Evolutionary conservation across 1,284 basidiomycete genomes (phyloP), one percentile per base, ranked within the genome.

Genomic region (Trametes polyzona): DNA sequence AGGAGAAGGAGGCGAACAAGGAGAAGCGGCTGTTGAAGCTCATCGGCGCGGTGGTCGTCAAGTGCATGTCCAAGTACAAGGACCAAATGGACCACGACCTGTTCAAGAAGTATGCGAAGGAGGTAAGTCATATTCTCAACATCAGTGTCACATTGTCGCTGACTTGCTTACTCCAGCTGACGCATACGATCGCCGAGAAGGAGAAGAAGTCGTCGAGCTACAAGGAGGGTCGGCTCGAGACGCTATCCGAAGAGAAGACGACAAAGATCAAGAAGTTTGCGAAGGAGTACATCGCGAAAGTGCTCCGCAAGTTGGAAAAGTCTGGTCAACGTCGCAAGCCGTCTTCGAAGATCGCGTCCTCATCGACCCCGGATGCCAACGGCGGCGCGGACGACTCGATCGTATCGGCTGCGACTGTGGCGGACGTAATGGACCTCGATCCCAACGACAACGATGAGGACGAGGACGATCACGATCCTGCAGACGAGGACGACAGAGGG

Each of bases 91-190:
- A 93, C 54, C 83, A 86, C 54, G 95, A 97, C 4, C 75, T 82
- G 50, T 98, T 99, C 81, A 99, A 99, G 81, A 90, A 89, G 69
- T 88, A 97, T 69, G 96, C 97, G 6, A 95, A 95, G 70, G 94
- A 98, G 83, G 95, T 95, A 63, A 39, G 59, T 63, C 5, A 32
- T 19, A 1, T 21, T 8, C 35, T 14, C 27, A 26, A 50, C 4
- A 60, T 32, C 17, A 26, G 24, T 43, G 21, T 37, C 36, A 32
- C 23, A 19, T 37, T n/a, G 10, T 37, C 19, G 9, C 30, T 35
- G 23, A 36, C 17, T 8, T 26, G 3, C 5, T 5, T 4, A n/a
- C 17, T 27, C 0, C 64, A 93, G 89, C 78, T 93, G 55, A 92
- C 95, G 0, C 81, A 88, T 57, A 72, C 92, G 30, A 88, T 99